Evolutionary conservation across 2,329 filamentous ascomycete genomes (phyloP).

Genomic region (Exophiala bonariae): DNA sequence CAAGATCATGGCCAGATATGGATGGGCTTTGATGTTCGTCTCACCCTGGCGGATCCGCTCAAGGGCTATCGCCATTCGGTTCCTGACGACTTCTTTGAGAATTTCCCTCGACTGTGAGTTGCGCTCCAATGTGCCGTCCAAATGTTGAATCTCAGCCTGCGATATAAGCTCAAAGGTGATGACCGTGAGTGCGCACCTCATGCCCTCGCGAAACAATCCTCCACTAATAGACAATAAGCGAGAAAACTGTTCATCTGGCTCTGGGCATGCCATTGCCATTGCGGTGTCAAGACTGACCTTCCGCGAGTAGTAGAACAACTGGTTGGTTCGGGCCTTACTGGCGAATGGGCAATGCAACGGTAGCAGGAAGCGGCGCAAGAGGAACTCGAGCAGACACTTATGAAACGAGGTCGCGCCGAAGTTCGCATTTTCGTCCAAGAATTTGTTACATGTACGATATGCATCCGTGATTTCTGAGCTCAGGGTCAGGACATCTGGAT

Average conservation of each 20-base stretch:
- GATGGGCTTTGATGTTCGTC: conserved; percentile 34
- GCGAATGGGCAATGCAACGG: too few relatives aligned
- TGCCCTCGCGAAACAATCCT: too few relatives aligned
- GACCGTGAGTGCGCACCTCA: too few relatives aligned
- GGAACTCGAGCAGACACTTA: conserved; percentile 53
- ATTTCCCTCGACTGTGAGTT: conserved; percentile 14
- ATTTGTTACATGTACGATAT: conserved; percentile 29
- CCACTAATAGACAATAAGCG: too few relatives aligned
- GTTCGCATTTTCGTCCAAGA: conserved; percentile 16
- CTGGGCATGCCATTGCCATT: too few relatives aligned
- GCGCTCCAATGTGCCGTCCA: conserved; percentile 13
- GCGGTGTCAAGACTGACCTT: too few relatives aligned
- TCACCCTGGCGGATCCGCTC: conserved; percentile 33
- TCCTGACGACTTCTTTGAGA: conserved; percentile 25
- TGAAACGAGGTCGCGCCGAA: conserved; percentile 37
- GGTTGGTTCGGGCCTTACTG: too few relatives aligned
- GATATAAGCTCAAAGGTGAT: too few relatives aligned
- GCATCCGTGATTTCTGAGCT: conserved; percentile 29
- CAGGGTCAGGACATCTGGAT: conserved; percentile 32
- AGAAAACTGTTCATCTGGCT: too few relatives aligned
- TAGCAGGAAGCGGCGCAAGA: conserved; percentile 57
- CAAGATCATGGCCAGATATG: conserved; percentile 31
- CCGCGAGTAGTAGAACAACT: too few relatives aligned
- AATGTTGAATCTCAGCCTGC: conserved; percentile 35
- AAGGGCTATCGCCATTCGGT: conserved; percentile 26